Conservation (phyloP, 2,329 filamentous ascomycete genomes). For the Aureobasidium sp. region DNA sequence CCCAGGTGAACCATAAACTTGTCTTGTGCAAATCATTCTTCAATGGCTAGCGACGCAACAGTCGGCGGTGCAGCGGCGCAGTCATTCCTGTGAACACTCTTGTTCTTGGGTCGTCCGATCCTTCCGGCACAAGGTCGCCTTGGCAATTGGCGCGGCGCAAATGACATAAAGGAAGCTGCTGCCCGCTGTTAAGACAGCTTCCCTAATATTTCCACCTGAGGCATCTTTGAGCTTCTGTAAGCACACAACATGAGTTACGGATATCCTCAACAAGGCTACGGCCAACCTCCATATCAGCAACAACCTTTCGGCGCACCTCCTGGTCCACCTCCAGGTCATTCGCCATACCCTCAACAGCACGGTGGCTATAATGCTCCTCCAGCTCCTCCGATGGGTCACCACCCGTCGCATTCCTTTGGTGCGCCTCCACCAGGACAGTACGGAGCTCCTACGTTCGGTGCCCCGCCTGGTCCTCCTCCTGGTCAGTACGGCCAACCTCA, state of each 20-base stretch:
- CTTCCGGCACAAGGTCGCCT: slow-evolving; percentile 3
- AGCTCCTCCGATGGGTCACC: slow-evolving; percentile 14
- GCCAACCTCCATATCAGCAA: slow-evolving; percentile 8
- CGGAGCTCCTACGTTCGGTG: slow-evolving; percentile 3
- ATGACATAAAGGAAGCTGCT: slow-evolving; percentile 8
- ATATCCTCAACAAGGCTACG: slow-evolving; percentile 13
- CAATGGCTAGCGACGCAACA: not conserved
- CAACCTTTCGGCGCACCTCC: slow-evolving; percentile 3
- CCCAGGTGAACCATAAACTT: not conserved
- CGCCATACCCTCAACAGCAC: slow-evolving; percentile 17
- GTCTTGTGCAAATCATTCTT: not conserved
- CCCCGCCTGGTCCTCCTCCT: slow-evolving; percentile 13
- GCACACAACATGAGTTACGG: slow-evolving; percentile 2
- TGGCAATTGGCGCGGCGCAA: slow-evolving; percentile 2
- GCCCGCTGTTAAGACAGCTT: not conserved
- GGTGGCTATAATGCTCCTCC: slow-evolving; percentile 19
- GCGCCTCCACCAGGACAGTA: slow-evolving; percentile 10
- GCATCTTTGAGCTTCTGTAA: not conserved
- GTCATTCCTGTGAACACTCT: not conserved
- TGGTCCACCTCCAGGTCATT: slow-evolving; percentile 13
- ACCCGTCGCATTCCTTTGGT: slow-evolving; percentile 14
- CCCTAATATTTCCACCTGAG: not conserved
- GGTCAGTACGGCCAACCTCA: slow-evolving; percentile 23
- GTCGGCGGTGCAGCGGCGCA: slow-evolving; percentile 1
- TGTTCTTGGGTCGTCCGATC: slow-evolving; percentile 7